Evolutionary conservation across 1,284 basidiomycete genomes (phyloP).

Genomic region (Cutaneotrichosporon cutaneum): DNA sequence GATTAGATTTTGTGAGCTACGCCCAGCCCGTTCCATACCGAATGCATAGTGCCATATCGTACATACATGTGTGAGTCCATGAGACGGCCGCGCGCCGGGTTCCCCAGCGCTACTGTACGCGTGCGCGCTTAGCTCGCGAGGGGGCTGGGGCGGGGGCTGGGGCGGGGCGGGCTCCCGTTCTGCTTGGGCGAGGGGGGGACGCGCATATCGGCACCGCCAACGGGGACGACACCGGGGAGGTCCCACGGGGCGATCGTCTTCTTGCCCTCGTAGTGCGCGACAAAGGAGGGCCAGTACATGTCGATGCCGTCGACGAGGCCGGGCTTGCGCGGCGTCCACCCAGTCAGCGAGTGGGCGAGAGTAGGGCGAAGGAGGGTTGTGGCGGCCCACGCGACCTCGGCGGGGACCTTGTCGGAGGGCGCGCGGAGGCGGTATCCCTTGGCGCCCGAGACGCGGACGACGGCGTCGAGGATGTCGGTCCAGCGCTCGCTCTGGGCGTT

Average conservation of each 20-base stretch:
- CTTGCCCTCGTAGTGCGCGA: slow-evolving; percentile 25
- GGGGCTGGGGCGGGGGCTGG: slow-evolving; percentile 8
- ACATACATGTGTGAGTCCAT: slow-evolving; percentile 1
- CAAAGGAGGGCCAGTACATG: slow-evolving; percentile 50
- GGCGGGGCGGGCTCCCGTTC: slow-evolving; percentile 6
- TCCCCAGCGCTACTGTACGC: not conserved
- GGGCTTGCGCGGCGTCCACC: slow-evolving; percentile 57
- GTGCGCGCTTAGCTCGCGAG: slow-evolving; percentile 1
- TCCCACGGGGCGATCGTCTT: slow-evolving; percentile 28
- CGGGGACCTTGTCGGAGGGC: slow-evolving; percentile 30
- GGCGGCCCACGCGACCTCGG: slow-evolving; percentile 42
- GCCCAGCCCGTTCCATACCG: not conserved
- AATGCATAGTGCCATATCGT: not conserved
- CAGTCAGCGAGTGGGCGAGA: slow-evolving; percentile 56
- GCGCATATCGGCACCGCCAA: not conserved
- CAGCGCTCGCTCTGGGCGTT: slow-evolving; percentile 57
- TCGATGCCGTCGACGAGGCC: slow-evolving; percentile 57
- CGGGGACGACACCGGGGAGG: slow-evolving; percentile 22
- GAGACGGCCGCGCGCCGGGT: not conserved
- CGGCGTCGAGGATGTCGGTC: slow-evolving; percentile 55
- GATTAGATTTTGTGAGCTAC: too few relatives aligned
- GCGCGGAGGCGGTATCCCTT: slow-evolving; percentile 31
- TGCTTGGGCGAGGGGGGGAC: not conserved
- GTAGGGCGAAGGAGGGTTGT: slow-evolving; percentile 51
- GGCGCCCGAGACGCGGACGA: slow-evolving; percentile 55